Evolutionary conservation across 306 rosid genomes (phyloP).

Genomic region (Cucurbita moschata): DNA sequence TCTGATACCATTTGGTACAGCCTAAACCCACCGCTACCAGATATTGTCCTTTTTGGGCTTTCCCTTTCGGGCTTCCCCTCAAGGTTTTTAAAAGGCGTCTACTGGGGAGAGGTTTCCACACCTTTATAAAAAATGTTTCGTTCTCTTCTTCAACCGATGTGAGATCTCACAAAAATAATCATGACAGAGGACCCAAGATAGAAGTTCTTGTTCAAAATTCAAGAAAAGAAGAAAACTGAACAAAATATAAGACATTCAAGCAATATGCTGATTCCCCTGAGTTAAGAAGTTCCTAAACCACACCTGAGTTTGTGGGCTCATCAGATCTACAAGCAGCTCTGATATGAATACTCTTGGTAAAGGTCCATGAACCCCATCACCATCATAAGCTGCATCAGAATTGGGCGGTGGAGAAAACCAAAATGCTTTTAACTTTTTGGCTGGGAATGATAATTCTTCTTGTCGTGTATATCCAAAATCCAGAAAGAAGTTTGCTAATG

Average conservation of each 20-base stretch:
- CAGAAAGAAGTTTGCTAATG: slow-evolving; percentile 58
- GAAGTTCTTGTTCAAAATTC: neutral
- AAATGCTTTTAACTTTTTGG: slow-evolving; percentile 68
- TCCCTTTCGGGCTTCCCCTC: no score
- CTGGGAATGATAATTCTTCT: slow-evolving; percentile 73
- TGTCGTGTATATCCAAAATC: slow-evolving; percentile 62
- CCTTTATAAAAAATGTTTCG: no score
- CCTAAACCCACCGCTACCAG: no score
- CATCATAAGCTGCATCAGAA: slow-evolving; percentile 14
- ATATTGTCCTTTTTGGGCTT: no score
- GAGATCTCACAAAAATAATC: neutral
- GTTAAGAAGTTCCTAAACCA: neutral
- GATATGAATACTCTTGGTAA: slow-evolving; percentile 84
- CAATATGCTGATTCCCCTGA: neutral
- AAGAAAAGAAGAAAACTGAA: neutral
- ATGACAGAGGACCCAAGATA: neutral
- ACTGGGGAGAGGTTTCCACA: no score
- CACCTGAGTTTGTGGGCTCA: slow-evolving; percentile 77
- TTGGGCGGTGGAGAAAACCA: slow-evolving; percentile 85
- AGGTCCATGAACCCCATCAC: slow-evolving; percentile 56
- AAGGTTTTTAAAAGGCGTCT: no score
- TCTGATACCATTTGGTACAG: no score
- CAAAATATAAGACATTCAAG: neutral
- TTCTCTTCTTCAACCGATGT: no score
- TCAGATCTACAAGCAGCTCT: slow-evolving; percentile 80